Conservation (phyloP, 2,329 filamentous ascomycete genomes). For the Tricladium varicosporioides region DNA sequence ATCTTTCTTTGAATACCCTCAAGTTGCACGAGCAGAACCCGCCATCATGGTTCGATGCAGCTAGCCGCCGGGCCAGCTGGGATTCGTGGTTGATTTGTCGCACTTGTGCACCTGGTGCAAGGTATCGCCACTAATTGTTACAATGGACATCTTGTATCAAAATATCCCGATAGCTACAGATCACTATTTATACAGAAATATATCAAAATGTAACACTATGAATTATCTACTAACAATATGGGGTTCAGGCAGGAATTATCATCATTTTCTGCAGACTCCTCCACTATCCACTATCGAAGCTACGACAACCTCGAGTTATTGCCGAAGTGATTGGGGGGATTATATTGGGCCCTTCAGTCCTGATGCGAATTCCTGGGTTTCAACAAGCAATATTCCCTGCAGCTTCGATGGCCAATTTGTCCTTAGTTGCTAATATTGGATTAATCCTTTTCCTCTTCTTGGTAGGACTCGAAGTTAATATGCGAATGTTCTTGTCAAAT, state of each 20-base stretch:
- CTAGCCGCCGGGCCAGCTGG: neutral
- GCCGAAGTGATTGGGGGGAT: conserved; percentile 85
- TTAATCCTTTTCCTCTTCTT: conserved; percentile 84
- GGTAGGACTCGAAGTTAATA: conserved; percentile 82
- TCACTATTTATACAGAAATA: neutral
- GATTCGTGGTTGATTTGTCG: neutral
- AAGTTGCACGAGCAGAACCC: conserved; percentile 3
- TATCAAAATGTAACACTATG: neutral
- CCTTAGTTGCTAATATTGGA: conserved; percentile 77
- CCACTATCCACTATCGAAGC: conserved; percentile 72
- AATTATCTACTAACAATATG: conserved; percentile 12
- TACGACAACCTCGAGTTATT: conserved; percentile 80
- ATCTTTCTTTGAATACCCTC: neutral
- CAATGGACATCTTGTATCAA: neutral
- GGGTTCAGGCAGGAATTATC: conserved; percentile 62
- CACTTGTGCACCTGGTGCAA: neutral
- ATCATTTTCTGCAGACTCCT: conserved; percentile 72
- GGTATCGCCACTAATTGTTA: neutral
- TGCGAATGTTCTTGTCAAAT: conserved; percentile 73
- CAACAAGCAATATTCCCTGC: conserved; percentile 72
- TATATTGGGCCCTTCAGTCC: conserved; percentile 80
- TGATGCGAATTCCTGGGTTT: conserved; percentile 84
- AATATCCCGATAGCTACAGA: neutral
- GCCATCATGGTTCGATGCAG: neutral
- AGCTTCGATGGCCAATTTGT: conserved; percentile 71